phyloP scores from a whole-genome alignment of 2,329 filamentous ascomycete genomes.

The Biscogniauxia sp. region DNA sequence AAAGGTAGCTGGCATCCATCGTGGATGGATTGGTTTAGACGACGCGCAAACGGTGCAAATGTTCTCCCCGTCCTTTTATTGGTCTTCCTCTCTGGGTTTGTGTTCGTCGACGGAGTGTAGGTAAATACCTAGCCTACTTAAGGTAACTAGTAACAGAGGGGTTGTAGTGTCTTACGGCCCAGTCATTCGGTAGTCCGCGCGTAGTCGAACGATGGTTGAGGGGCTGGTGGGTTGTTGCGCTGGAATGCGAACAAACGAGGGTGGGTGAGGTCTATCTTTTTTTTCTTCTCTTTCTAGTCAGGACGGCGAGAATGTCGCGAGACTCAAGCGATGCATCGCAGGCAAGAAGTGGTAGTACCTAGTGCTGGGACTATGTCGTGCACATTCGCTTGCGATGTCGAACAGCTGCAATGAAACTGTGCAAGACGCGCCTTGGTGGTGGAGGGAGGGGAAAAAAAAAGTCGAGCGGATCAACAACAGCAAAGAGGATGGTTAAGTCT shows the following conservation, averaged over 20 bases:
- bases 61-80: neutral
- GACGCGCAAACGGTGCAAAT: neutral
- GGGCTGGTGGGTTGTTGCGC: neutral
- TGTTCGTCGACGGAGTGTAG: constrained; percentile 5
- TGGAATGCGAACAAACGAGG: neutral
- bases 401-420: constrained; percentile 22
- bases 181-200: too few species aligned
- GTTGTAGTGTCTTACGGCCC: neutral
- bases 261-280: too few species aligned
- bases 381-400: constrained; percentile 8
- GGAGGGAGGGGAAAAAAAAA: constrained; percentile 21
- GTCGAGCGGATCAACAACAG: constrained; percentile 26
- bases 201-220: neutral
- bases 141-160: neutral
- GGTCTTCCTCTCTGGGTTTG: too few species aligned
- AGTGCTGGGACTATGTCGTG: constrained; percentile 11
- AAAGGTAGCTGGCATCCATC: constrained; percentile 91
- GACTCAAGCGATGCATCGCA: constrained; percentile 17
- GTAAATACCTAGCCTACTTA: too few species aligned
- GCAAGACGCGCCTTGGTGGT: constrained; percentile 14
- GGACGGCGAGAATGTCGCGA: neutral
- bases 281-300: neutral
- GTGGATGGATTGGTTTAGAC: constrained; percentile 9
- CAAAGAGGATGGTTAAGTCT: constrained; percentile 5
- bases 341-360: constrained; percentile 13